These are phyloP conservation scores for Trichoderma oligosporum DNA, from an alignment of 2,329 filamentous ascomycete species.

Conservation along the genomic window DNA sequence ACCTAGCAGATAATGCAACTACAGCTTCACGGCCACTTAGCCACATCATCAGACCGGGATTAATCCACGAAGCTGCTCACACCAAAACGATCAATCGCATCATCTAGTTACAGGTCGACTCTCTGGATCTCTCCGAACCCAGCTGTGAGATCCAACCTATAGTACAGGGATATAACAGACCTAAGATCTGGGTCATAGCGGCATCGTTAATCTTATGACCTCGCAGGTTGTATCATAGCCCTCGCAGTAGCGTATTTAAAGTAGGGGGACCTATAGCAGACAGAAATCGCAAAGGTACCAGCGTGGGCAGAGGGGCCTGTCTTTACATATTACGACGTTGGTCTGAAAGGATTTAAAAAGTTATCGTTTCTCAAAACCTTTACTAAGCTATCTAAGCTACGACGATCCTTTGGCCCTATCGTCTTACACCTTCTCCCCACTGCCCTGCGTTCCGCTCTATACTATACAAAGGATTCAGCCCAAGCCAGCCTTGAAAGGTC, in stretches of 20 bases:
- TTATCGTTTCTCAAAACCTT: neutral
- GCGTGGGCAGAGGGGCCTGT: neutral
- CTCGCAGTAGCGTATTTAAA: constrained; percentile 5
- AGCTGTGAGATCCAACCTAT: neutral
- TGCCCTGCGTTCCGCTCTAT: neutral
- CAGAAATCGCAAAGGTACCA: neutral
- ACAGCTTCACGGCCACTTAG: neutral
- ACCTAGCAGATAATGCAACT: neutral
- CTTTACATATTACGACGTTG: neutral
- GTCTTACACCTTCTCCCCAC: constrained; percentile 17
- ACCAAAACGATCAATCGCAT: too few species aligned
- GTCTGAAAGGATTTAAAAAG: too few species aligned
- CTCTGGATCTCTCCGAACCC: neutral
- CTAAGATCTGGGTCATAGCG: neutral
- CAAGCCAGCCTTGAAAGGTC: neutral
- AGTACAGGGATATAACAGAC: neutral
- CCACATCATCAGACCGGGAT: too few species aligned
- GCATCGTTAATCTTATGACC: constrained; percentile 4
- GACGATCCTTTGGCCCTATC: constrained; percentile 7
- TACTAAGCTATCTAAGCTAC: neutral
- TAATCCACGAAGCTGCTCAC: too few species aligned
- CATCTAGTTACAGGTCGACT: neutral
- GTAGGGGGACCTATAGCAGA: neutral
- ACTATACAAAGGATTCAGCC: neutral
- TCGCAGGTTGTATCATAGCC: neutral